Evolutionary conservation across 2,329 filamentous ascomycete genomes (phyloP).

Genomic region (Pseudogymnoascus sp.): DNA sequence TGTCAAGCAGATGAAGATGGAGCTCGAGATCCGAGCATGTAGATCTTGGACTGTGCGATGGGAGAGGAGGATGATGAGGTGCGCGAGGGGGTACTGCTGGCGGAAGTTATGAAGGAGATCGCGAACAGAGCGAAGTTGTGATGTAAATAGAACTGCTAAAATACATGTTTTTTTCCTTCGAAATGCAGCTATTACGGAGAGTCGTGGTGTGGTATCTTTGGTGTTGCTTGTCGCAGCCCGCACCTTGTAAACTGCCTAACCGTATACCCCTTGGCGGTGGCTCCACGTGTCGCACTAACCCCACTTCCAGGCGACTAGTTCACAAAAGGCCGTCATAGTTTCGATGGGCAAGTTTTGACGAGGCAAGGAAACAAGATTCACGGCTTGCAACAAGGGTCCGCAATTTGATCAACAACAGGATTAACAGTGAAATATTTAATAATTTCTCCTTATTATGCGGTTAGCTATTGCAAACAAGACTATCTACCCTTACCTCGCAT

Average conservation of each 20-base stretch:
- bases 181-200: too few species aligned
- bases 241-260: too few species aligned
- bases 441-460: neutral
- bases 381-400: neutral
- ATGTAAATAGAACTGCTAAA: neutral
- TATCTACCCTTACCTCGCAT: neutral
- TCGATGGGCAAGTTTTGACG: neutral
- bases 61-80: slow-evolving; percentile 23
- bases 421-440: neutral
- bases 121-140: neutral
- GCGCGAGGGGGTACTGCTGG: slow-evolving; percentile 20
- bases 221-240: too few species aligned
- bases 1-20: slow-evolving; percentile 64
- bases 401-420: neutral
- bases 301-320: too few species aligned
- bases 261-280: too few species aligned
- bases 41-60: slow-evolving; percentile 19
- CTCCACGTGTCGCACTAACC: too few species aligned
- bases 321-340: neutral
- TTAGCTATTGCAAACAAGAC: neutral
- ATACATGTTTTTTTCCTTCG: too few species aligned
- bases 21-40: slow-evolving; percentile 48
- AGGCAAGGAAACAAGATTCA: neutral
- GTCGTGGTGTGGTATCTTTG: too few species aligned
- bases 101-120: neutral